Evolutionary conservation across 2,329 filamentous ascomycete genomes (phyloP).

Genomic region (Trichoderma koningiopsis): DNA sequence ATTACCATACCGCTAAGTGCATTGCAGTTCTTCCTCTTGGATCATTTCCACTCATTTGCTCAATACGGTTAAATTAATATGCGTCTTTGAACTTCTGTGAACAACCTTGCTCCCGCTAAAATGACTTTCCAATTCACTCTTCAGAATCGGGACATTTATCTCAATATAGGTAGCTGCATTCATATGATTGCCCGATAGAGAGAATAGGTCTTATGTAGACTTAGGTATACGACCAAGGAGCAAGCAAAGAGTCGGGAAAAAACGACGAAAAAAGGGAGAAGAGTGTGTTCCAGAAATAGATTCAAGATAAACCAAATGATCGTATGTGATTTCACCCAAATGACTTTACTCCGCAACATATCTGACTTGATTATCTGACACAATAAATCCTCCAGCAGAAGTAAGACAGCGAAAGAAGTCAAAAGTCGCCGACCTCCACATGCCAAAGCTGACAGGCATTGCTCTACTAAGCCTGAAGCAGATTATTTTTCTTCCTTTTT

Average conservation of each 20-base stretch:
- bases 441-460: conserved; percentile 1
- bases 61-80: too few species aligned
- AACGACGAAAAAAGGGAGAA: neutral
- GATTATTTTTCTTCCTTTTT: neutral
- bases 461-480: neutral
- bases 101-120: neutral
- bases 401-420: neutral
- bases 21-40: too few species aligned
- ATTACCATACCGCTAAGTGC: neutral
- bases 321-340: neutral
- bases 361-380: neutral
- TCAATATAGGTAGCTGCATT: neutral
- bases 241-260: neutral
- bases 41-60: neutral
- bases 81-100: neutral
- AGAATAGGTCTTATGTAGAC: too few species aligned
- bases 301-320: neutral
- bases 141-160: neutral
- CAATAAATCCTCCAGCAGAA: neutral
- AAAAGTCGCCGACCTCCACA: neutral
- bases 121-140: neutral
- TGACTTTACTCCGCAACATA: neutral
- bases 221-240: neutral
- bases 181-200: neutral
- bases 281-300: neutral